Conservation (phyloP, 805 yeast genomes). For the Ogataea haglerorum region DNA sequence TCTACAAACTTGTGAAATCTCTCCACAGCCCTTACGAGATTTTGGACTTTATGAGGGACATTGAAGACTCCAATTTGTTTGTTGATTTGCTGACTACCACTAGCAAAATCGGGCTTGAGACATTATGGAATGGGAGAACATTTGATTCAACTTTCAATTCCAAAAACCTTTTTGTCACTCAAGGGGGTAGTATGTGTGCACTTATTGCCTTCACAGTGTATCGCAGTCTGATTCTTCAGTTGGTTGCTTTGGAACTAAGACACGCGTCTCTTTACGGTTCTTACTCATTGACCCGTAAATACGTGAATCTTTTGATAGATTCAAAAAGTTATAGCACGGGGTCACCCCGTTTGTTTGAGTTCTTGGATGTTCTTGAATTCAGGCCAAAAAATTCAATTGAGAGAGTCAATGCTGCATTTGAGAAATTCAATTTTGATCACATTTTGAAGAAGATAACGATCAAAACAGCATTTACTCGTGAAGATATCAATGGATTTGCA, state of each 20-base stretch:
- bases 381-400: constrained; percentile 44
- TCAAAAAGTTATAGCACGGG: constrained; percentile 49
- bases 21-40: constrained; percentile 50
- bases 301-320: constrained; percentile 52
- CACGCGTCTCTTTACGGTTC: constrained; percentile 44
- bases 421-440: constrained; percentile 37
- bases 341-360: constrained; percentile 63
- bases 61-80: constrained; percentile 40
- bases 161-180: constrained; percentile 34
- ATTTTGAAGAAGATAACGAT: constrained; percentile 40
- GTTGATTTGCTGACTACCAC: constrained; percentile 48
- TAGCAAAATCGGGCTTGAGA: constrained; percentile 50
- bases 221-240: constrained; percentile 59
- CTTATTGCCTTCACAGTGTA: constrained; percentile 58
- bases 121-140: constrained; percentile 51
- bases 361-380: constrained; percentile 68
- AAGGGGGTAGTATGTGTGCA: constrained; percentile 44
- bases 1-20: constrained; percentile 59
- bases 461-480: constrained; percentile 21
- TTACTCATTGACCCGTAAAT: constrained; percentile 47
- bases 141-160: constrained; percentile 42
- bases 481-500: constrained; percentile 24
- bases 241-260: constrained; percentile 72
- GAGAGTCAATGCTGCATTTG: constrained; percentile 35
- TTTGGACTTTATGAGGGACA: constrained; percentile 49